These are phyloP conservation scores for Geoglossum cookeanum DNA, from an alignment of 2,329 filamentous ascomycete genomes.

Conservation along the genomic window DNA sequence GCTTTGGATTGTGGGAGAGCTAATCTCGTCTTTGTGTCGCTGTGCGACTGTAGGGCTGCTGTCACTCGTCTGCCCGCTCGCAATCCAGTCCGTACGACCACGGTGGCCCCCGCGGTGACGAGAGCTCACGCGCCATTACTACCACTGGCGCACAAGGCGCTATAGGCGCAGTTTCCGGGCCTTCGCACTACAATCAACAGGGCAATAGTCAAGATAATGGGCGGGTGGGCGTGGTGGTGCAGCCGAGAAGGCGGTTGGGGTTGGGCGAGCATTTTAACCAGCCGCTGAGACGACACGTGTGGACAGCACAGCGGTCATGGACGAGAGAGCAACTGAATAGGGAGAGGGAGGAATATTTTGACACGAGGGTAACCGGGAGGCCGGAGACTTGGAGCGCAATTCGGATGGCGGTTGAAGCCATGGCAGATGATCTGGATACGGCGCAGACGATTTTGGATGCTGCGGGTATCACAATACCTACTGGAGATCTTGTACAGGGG, in stretches of 20 bases:
- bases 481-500: slow-evolving; percentile 51
- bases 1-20: neutral
- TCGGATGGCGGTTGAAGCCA: slow-evolving; percentile 42
- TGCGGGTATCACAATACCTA: slow-evolving; percentile 54
- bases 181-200: neutral
- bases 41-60: slow-evolving; percentile 1
- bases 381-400: slow-evolving; percentile 67
- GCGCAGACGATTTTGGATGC: slow-evolving; percentile 70
- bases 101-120: slow-evolving; percentile 1
- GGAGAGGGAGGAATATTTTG: slow-evolving; percentile 72
- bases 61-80: slow-evolving; percentile 1
- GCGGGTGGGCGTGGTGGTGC: neutral
- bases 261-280: slow-evolving; percentile 49
- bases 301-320: slow-evolving; percentile 48
- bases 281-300: slow-evolving; percentile 45
- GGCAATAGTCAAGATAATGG: neutral
- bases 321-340: slow-evolving; percentile 46
- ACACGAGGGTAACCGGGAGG: slow-evolving; percentile 64
- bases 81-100: slow-evolving; percentile 1
- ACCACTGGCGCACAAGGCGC: neutral
- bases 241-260: neutral
- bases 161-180: neutral
- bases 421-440: slow-evolving; percentile 46
- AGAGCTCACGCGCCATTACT: slow-evolving; percentile 1
- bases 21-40: neutral